Evolutionary conservation across 768 basidiomycete species (phyloP), one percentile per base, ranked within the genome.

Genomic region (Suillus hirtellus): DNA sequence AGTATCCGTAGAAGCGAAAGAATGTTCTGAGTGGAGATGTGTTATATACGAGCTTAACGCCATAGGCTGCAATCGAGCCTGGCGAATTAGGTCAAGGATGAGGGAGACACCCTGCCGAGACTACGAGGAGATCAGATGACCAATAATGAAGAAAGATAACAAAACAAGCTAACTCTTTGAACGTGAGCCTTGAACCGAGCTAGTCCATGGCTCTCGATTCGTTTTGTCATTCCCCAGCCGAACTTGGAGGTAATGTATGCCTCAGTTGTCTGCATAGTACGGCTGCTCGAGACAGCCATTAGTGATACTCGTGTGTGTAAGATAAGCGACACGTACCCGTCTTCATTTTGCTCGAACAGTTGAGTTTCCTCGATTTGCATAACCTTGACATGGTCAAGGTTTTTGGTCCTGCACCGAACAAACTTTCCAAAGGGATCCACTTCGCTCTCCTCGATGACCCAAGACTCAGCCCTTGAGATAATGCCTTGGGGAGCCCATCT

Each of bases 391-490:
- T 96, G 92, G 74, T 96, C 95, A 62, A 99, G 80, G 75, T 99
- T 99, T 75, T 86, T 89, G 19, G 96, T 96, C 64, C 82, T 81
- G 69, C 92, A 94, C 64, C 82, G 81, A 69, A 97, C 85, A 21
- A 86, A 82, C 76, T 88, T 87, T 38, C 89, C 91, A 61, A 87
- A 79, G 4, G 92, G 89, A 76, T 97, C 93, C 8, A 98, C 93
- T 71, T 96, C 92, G 68, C 90, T 96, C 80, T 96, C 92, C 75
- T 99, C 96, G 64, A 99, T 77, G 54, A 97, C 88, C 96, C 95
- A 99, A 2, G 90, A 90, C 76, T 97, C 96, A 40, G 93, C 88
- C 68, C 93, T 85, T 2, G 86, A 85, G 38, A 95, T 78, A 64
- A 98, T 89, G 62, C 90, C 90, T 72, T 86, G 82, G 2, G 91